Conservation (phyloP, 495 filamentous ascomycete species). For the Aspergillus wentii region DNA sequence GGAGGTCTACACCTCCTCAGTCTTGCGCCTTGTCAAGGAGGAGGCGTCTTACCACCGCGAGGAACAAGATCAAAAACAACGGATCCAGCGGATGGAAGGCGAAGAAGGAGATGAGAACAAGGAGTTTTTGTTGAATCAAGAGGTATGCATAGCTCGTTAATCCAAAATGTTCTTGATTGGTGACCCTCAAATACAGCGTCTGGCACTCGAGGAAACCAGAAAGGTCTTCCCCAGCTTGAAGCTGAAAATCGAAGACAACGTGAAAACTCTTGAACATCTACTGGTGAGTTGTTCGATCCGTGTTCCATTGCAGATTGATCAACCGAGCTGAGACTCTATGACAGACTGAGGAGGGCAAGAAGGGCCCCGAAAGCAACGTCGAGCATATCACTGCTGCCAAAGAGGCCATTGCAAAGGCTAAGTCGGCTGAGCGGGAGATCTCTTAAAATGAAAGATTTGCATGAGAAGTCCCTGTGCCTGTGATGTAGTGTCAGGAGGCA, state of each 20-base stretch:
- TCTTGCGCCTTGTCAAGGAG: conserved; percentile 85
- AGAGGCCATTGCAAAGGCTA: conserved; percentile 58
- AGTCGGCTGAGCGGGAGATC: conserved; percentile 39
- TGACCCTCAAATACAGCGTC: conserved; percentile 48
- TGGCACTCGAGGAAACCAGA: conserved; percentile 75
- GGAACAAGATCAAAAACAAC: conserved; percentile 61
- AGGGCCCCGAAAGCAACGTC: conserved; percentile 46
- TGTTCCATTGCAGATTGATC: not conserved
- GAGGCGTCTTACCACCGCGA: conserved; percentile 87
- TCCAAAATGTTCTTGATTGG: not conserved
- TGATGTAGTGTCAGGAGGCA: conserved; percentile 1
- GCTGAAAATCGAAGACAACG: conserved; percentile 59
- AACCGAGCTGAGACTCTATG: not conserved
- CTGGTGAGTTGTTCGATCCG: conserved; percentile 41
- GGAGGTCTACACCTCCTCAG: conserved; percentile 64
- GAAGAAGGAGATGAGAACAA: conserved; percentile 54
- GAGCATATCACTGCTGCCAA: conserved; percentile 50
- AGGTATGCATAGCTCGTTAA: conserved; percentile 50
- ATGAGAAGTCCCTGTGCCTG: not conserved
- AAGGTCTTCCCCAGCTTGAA: conserved; percentile 67
- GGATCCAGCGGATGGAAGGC: conserved; percentile 58
- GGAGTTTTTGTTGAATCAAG: conserved; percentile 72
- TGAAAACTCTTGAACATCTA: conserved; percentile 62
- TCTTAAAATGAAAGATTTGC: conserved; percentile 15
- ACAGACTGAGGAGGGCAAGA: conserved; percentile 41